phyloP scores from a whole-genome alignment of 805 yeast species.

The Saccharomycopsis fermentans region DNA sequence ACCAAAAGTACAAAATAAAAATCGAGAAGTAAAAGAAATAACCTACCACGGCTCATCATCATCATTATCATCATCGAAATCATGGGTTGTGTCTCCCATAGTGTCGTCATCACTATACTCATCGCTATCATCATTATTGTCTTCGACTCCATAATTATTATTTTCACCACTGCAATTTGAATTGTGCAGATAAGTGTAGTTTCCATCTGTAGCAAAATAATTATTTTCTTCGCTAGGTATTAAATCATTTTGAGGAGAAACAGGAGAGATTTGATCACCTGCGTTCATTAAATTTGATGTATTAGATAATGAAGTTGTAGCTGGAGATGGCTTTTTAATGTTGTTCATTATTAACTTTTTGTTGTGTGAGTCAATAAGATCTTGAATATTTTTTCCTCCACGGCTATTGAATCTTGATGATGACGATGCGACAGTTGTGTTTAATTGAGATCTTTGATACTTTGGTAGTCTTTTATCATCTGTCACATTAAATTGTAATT shows the following conservation, averaged over 20 bases:
- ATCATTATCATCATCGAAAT: conserved; percentile 1
- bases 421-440: conserved; percentile 2
- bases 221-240: conserved; percentile 11
- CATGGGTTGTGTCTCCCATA: not conserved
- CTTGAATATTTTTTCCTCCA: not conserved
- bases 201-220: conserved; percentile 18
- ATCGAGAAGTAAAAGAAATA: not conserved
- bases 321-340: not conserved
- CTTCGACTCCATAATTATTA: not conserved
- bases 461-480: conserved; percentile 18
- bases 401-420: not conserved
- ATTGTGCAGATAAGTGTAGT: conserved; percentile 17
- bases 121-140: conserved; percentile 4
- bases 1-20: not conserved
- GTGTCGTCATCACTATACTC: too few relatives aligned
- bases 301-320: conserved; percentile 11
- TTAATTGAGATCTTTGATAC: conserved; percentile 12
- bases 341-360: not conserved
- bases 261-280: conserved; percentile 6
- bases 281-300: conserved; percentile 3
- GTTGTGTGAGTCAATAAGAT: not conserved
- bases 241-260: conserved; percentile 6
- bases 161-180: conserved; percentile 18
- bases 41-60: not conserved
- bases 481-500: conserved; percentile 13